Evolutionary conservation across 768 basidiomycete species (phyloP).

Genomic region (Hypholoma fasciculare): DNA sequence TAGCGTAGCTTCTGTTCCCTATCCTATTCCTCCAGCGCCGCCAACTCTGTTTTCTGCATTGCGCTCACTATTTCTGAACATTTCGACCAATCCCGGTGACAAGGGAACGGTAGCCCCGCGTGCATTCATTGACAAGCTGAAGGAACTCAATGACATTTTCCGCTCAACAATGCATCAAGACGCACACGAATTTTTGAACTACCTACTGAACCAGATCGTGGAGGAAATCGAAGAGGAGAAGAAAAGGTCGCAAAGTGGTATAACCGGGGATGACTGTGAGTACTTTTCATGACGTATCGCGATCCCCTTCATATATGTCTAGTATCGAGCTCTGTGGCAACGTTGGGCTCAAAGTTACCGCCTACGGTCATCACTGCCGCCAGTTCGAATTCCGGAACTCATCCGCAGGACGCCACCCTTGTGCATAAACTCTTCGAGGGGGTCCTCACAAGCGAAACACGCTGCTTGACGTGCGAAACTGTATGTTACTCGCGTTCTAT

Average conservation of each 20-base stretch:
- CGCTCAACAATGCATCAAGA: constrained; percentile 94
- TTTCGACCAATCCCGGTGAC: constrained; percentile 75
- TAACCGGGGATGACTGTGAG: constrained; percentile 67
- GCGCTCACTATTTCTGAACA: constrained; percentile 85
- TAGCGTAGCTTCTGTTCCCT: constrained; percentile 29
- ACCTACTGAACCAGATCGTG: constrained; percentile 87
- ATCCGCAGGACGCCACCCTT: constrained; percentile 64
- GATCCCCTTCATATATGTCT: constrained; percentile 12
- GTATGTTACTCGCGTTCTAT: constrained; percentile 43
- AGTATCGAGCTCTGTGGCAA: constrained; percentile 65
- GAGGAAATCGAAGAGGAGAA: constrained; percentile 87
- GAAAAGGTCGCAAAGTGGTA: constrained; percentile 38
- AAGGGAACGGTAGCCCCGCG: constrained; percentile 88
- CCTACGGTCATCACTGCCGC: constrained; percentile 39
- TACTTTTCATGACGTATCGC: constrained; percentile 16
- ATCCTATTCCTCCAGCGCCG: constrained; percentile 57
- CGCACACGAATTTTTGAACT: constrained; percentile 97
- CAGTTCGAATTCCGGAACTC: constrained; percentile 46
- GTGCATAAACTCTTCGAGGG: constrained; percentile 95
- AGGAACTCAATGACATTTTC: constrained; percentile 90
- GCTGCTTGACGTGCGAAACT: constrained; percentile 97
- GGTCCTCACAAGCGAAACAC: constrained; percentile 92
- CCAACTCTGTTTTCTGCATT: constrained; percentile 89
- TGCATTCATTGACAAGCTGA: constrained; percentile 91
- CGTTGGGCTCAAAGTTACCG: constrained; percentile 48